These are phyloP conservation scores for Creolimax fragrantissima DNA, from an alignment of 78 protist genomes.

Conservation along the genomic window DNA sequence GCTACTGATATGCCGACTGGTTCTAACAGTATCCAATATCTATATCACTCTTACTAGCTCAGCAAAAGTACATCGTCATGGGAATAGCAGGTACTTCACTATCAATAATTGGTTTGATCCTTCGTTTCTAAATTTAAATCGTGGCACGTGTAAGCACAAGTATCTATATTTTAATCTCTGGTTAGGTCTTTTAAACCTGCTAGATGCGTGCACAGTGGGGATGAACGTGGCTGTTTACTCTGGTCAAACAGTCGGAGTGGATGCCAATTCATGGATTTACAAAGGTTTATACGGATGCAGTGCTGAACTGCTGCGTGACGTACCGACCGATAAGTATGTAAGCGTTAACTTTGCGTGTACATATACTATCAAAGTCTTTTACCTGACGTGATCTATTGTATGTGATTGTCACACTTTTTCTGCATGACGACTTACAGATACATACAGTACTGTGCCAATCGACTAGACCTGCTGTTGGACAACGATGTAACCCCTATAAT, in stretches of 20 bases:
- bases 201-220: neutral
- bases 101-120: too few species aligned
- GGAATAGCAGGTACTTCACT: too few species aligned
- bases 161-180: too few species aligned
- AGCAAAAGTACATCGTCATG: too few species aligned
- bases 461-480: neutral
- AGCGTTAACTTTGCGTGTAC: neutral
- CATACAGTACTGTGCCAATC: neutral
- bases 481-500: neutral
- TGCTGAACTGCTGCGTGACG: neutral
- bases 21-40: too few species aligned
- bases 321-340: neutral
- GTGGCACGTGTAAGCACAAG: too few species aligned
- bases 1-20: too few species aligned
- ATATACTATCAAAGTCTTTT: neutral
- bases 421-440: neutral
- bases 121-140: too few species aligned
- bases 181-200: too few species aligned
- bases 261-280: neutral
- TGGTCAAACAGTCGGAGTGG: slow-evolving; percentile 6
- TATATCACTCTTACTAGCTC: too few species aligned
- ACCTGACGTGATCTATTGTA: neutral
- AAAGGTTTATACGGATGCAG: neutral
- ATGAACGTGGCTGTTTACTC: neutral
- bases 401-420: neutral